Evolutionary conservation across 306 rosid genomes (phyloP).

Genomic region (Vigna nakashimae): DNA sequence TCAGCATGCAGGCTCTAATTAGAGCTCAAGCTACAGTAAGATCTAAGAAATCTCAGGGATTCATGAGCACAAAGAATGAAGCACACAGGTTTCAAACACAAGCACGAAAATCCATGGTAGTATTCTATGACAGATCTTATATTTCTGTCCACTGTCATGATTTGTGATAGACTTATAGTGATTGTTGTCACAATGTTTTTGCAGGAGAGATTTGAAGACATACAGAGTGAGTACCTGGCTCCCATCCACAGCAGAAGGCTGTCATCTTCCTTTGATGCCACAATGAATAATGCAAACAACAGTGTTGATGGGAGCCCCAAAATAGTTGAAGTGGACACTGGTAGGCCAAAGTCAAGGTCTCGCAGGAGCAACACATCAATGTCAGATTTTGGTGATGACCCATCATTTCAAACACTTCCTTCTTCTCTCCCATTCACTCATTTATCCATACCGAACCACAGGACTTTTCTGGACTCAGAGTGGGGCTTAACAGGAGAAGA

Average conservation of each 20-base stretch:
- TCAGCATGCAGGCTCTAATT: constrained; percentile 87
- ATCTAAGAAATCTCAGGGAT: constrained; percentile 63
- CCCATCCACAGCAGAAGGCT: constrained; percentile 73
- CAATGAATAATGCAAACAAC: constrained; percentile 44
- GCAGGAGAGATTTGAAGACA: constrained; percentile 81
- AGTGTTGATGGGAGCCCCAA: constrained; percentile 75
- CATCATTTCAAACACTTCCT: constrained; percentile 53
- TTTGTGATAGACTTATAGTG: not conserved
- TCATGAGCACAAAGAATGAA: constrained; percentile 47
- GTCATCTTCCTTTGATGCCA: constrained; percentile 67
- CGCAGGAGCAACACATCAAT: constrained; percentile 74
- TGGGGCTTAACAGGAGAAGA: constrained; percentile 84
- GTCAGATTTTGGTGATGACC: constrained; percentile 79
- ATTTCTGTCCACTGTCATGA: not conserved
- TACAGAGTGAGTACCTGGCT: constrained; percentile 58
- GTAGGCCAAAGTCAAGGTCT: constrained; percentile 82
- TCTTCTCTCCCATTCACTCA: constrained; percentile 67
- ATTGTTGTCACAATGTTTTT: constrained; percentile 23
- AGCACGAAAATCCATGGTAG: constrained; percentile 77
- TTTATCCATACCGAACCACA: constrained; percentile 50
- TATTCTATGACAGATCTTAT: not conserved
- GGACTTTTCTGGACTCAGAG: constrained; percentile 59
- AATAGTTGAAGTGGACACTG: constrained; percentile 91
- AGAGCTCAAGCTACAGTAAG: constrained; percentile 96
- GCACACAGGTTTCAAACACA: constrained; percentile 52